A percentile compares a stretch with the other conserved stretches of the same genome.
phyloP scores from a whole-genome alignment of 257 asterid species.

The Primulina huaijiensis region DNA sequence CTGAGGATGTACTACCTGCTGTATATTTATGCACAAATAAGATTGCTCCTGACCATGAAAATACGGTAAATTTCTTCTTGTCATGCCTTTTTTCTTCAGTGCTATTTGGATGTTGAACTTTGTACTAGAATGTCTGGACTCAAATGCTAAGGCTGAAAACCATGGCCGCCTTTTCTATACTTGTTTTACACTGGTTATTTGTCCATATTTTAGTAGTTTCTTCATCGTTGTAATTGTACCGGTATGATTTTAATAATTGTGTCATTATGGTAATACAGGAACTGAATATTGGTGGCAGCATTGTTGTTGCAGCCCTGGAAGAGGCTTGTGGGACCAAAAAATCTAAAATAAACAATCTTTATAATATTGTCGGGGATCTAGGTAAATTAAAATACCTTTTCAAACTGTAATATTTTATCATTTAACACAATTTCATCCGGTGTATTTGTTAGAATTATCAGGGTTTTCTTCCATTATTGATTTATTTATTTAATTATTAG shows the following conservation, averaged over 20 bases:
- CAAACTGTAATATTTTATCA: slow-evolving; percentile 9
- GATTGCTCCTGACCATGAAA: slow-evolving; percentile 93
- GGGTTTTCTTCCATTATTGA: too few relatives aligned
- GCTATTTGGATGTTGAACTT: slow-evolving; percentile 14
- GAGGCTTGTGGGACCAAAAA: slow-evolving; percentile 79
- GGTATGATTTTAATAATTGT: slow-evolving; percentile 20
- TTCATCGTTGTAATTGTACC: slow-evolving; percentile 12
- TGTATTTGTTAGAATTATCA: too few relatives aligned
- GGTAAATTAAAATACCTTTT: slow-evolving; percentile 41
- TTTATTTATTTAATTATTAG: too few relatives aligned
- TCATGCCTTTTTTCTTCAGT: slow-evolving; percentile 16
- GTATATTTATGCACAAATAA: slow-evolving; percentile 81
- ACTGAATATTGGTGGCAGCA: slow-evolving; percentile 79
- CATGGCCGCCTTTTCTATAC: slow-evolving; percentile 12
- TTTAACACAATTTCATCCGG: slow-evolving; percentile 3
- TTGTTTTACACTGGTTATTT: slow-evolving; percentile 1
- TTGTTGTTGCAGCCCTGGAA: slow-evolving; percentile 68
- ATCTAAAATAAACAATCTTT: slow-evolving; percentile 64
- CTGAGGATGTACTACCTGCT: slow-evolving; percentile 85
- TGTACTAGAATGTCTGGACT: slow-evolving; percentile 5
- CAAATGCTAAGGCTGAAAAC: slow-evolving; percentile 15
- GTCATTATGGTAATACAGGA: slow-evolving; percentile 49
- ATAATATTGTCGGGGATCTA: slow-evolving; percentile 76
- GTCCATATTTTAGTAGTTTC: slow-evolving; percentile 7
- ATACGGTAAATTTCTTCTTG: slow-evolving; percentile 45